A percentile compares a stretch with the other conserved stretches of the same genome.
Conservation (phyloP, 1,284 basidiomycete species). For the Cryptococcus sp. region DNA sequence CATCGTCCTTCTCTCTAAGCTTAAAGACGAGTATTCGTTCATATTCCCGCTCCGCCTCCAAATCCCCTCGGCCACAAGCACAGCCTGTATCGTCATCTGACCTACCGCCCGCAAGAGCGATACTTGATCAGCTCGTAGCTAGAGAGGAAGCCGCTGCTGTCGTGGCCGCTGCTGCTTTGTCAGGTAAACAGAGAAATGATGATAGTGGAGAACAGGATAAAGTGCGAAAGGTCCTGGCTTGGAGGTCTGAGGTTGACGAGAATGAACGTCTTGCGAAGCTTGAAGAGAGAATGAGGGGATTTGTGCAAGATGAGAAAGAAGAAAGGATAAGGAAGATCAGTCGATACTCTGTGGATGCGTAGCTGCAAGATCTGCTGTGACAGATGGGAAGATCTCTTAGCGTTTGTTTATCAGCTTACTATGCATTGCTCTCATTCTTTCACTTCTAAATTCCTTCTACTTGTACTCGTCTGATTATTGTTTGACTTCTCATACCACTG, state of each 20-base stretch:
- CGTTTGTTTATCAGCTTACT: too few relatives aligned
- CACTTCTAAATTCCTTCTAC: not conserved
- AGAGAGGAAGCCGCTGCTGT: constrained; percentile 2
- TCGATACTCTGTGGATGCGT: too few relatives aligned
- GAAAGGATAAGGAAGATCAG: not conserved
- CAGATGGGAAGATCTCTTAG: too few relatives aligned
- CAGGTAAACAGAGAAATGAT: not conserved
- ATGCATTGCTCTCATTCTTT: too few relatives aligned
- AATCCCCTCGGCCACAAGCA: not conserved
- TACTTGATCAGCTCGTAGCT: constrained; percentile 10
- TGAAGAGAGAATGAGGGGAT: constrained; percentile 19
- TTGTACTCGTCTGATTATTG: not conserved
- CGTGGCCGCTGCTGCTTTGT: not conserved
- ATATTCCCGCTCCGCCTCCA: constrained; percentile 3
- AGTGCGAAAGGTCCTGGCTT: constrained; percentile 14
- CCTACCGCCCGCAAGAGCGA: not conserved
- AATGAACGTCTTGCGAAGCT: constrained; percentile 11
- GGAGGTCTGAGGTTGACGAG: constrained; percentile 17
- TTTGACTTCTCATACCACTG: not conserved
- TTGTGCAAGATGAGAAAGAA: constrained; percentile 21
- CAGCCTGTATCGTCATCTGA: not conserved
- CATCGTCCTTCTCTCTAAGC: constrained; percentile 1
- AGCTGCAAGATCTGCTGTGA: not conserved
- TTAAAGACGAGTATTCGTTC: constrained; percentile 3
- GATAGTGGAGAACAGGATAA: not conserved